A percentile compares a stretch with the other conserved stretches of the same genome.
Conservation (phyloP, 169 alveolate species). For the Eimeria praecox region DNA sequence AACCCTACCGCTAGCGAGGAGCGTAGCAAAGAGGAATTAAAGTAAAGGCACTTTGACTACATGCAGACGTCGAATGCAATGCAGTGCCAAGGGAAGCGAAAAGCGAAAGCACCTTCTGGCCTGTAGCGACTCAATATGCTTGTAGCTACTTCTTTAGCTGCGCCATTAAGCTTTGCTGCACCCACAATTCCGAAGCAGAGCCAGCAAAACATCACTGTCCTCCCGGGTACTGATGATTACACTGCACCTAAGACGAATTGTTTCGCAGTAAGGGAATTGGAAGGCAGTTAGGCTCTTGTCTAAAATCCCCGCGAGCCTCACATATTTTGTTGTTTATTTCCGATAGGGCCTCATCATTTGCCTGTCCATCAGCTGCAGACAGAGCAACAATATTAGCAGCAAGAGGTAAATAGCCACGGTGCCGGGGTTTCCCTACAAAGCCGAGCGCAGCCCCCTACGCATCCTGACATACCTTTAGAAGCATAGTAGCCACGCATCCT, state of each 20-base stretch:
- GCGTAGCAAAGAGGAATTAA: not conserved
- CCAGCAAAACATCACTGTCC: not conserved
- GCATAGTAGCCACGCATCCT: conserved; percentile 29
- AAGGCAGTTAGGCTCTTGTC: not conserved
- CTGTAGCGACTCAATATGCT: conserved; percentile 40
- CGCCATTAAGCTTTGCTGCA: conserved; percentile 45
- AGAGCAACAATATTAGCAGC: not conserved
- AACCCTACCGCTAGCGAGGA: not conserved
- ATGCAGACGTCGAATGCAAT: not conserved
- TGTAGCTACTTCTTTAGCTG: conserved; percentile 21
- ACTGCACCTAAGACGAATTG: not conserved
- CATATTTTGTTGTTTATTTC: conserved; percentile 51
- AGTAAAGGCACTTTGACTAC: not conserved
- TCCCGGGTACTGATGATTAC: not conserved
- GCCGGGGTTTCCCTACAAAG: not conserved
- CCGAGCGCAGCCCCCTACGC: not conserved
- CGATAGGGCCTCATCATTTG: not conserved
- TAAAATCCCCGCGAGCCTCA: not conserved
- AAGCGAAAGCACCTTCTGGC: conserved; percentile 5
- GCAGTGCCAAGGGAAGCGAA: conserved; percentile 18
- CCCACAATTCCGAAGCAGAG: not conserved
- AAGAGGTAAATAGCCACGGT: not conserved
- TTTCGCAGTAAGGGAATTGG: too few relatives aligned
- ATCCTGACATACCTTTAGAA: conserved; percentile 45
- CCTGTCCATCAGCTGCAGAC: conserved; percentile 15